phyloP scores from a whole-genome alignment of 2,329 filamentous ascomycete species.

The Meredithiella fracta region DNA sequence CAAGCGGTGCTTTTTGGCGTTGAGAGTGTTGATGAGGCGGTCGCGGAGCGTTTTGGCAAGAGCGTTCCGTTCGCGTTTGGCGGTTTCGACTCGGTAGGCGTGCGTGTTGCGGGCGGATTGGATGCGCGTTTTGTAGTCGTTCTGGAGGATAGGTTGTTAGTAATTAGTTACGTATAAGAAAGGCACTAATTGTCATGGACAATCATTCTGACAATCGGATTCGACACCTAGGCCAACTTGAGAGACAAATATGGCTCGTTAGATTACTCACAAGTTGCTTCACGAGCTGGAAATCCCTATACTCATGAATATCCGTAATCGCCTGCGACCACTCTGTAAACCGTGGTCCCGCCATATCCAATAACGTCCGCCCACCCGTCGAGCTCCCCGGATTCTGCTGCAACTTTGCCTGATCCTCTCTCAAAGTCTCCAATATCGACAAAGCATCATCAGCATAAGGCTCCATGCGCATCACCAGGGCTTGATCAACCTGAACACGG shows the following conservation, averaged over 20 bases:
- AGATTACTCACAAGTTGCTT: constrained; percentile 55
- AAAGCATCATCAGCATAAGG: constrained; percentile 59
- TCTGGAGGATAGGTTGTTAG: constrained; percentile 24
- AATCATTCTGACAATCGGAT: too few species aligned
- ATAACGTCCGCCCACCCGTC: constrained; percentile 32
- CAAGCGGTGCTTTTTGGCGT: constrained; percentile 46
- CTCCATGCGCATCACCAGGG: constrained; percentile 68
- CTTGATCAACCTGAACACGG: constrained; percentile 82
- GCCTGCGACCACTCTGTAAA: constrained; percentile 76
- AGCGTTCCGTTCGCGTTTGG: constrained; percentile 42
- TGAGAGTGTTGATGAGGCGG: constrained; percentile 49
- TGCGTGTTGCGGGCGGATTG: constrained; percentile 43
- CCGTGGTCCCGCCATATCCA: constrained; percentile 64
- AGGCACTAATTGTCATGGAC: too few species aligned
- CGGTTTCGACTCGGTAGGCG: constrained; percentile 45
- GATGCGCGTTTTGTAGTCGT: constrained; percentile 46
- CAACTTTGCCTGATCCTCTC: constrained; percentile 36
- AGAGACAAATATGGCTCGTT: too few species aligned
- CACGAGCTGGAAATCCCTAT: constrained; percentile 68
- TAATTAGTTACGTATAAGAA: too few species aligned
- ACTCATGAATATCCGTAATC: constrained; percentile 75
- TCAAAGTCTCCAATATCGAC: constrained; percentile 51
- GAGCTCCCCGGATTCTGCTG: constrained; percentile 25
- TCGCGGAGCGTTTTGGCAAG: constrained; percentile 46
- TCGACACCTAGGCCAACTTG: too few species aligned